Evolutionary conservation across 345 rosid genomes (phyloP).

Genomic region (Carallia pectinifolia): DNA sequence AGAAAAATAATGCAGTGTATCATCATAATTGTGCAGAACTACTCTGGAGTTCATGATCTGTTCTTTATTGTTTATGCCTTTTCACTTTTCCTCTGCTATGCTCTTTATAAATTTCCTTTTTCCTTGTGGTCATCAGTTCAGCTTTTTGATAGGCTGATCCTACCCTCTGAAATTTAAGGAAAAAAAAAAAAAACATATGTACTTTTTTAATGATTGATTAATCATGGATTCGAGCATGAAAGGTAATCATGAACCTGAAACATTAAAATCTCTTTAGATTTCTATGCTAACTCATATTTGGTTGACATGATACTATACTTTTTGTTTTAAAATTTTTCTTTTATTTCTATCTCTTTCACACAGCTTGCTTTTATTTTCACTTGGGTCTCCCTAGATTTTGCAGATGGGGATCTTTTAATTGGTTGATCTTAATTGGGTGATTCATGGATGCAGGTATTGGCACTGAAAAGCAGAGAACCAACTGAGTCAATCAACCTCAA

Average conservation of each 20-base stretch:
- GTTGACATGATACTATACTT: neutral
- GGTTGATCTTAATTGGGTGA: conserved; percentile 17
- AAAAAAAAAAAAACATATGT: neutral
- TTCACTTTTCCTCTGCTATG: conserved; percentile 19
- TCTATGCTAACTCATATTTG: neutral
- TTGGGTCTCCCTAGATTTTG: too few relatives aligned
- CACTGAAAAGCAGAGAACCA: conserved; percentile 78
- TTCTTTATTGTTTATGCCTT: conserved; percentile 14
- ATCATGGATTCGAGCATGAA: conserved; percentile 8
- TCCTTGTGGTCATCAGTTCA: conserved; percentile 9
- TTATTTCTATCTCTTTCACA: neutral
- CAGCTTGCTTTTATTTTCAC: neutral
- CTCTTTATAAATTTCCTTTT: conserved; percentile 22
- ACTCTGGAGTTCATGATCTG: conserved; percentile 16
- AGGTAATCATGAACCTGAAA: conserved; percentile 13
- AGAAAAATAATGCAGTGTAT: too few relatives aligned
- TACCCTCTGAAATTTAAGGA: neutral
- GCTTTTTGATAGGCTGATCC: conserved; percentile 9
- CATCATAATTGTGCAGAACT: neutral
- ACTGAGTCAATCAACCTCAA: conserved; percentile 85
- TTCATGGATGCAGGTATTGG: conserved; percentile 58
- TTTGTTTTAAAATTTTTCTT: neutral
- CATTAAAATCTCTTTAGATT: conserved; percentile 1
- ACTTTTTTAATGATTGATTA: conserved; percentile 5
- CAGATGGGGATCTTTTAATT: neutral